Conservation (phyloP, 805 yeast genomes). For the Lipomyces japonicus region DNA sequence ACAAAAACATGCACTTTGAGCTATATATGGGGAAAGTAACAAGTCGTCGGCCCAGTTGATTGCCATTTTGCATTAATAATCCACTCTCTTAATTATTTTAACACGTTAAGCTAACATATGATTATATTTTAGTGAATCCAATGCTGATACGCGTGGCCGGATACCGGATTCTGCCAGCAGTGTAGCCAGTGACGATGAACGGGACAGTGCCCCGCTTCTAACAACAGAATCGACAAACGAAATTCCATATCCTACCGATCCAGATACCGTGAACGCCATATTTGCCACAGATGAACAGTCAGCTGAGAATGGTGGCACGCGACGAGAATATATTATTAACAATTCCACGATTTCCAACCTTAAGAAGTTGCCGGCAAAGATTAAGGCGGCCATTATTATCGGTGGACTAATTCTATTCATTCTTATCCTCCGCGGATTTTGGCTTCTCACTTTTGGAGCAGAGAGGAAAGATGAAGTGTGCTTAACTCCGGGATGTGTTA, state of each 20-base stretch:
- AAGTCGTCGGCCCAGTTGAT: no score
- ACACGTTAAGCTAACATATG: not conserved
- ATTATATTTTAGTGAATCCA: not conserved
- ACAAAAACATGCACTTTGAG: no score
- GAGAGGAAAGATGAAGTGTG: conserved; percentile 12
- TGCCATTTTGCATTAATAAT: no score
- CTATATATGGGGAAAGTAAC: no score
- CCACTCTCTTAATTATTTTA: no score
- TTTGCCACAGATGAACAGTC: conserved; percentile 21
- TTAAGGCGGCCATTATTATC: conserved; percentile 7
- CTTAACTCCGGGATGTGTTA: conserved; percentile 24
- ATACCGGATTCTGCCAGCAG: conserved; percentile 20
- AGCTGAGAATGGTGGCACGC: conserved; percentile 14
- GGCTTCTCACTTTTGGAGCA: conserved; percentile 13
- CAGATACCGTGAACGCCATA: conserved; percentile 19
- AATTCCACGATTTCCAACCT: not conserved
- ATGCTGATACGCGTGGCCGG: conserved; percentile 3
- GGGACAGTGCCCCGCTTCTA: conserved; percentile 24
- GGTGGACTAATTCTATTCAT: conserved; percentile 13
- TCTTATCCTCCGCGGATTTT: conserved; percentile 16
- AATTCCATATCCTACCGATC: conserved; percentile 20
- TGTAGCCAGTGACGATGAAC: conserved; percentile 26
- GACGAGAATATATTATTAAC: not conserved
- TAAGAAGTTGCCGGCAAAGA: conserved; percentile 11
- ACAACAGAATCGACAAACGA: conserved; percentile 20